phyloP scores from a whole-genome alignment of 306 rosid species.

The Pyrus pyrifolia region DNA sequence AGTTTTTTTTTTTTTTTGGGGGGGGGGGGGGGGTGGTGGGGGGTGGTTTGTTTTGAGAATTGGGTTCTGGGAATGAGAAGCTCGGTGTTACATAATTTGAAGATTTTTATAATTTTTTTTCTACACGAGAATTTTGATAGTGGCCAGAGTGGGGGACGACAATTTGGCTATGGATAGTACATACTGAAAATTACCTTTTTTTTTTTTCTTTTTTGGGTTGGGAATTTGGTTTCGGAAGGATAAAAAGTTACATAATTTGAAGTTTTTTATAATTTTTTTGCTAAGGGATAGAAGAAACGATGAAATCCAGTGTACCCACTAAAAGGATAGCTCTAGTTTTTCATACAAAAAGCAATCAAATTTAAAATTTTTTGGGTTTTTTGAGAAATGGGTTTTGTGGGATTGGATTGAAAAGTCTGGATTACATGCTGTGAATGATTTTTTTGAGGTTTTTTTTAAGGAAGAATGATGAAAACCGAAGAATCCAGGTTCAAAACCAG shows the following conservation, averaged over 20 bases:
- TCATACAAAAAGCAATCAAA: not conserved
- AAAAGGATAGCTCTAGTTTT: not conserved
- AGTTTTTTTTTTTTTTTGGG: not conserved
- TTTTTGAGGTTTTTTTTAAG: constrained; percentile 3
- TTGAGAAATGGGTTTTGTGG: not conserved
- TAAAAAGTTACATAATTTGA: constrained; percentile 52
- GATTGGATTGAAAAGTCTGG: not conserved
- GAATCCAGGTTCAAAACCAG: not conserved
- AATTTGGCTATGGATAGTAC: not conserved
- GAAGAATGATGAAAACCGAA: not conserved
- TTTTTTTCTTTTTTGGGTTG: not conserved
- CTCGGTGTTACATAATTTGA: constrained; percentile 35
- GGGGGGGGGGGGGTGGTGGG: not conserved
- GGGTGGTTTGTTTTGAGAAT: not conserved
- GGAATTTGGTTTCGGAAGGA: constrained; percentile 3
- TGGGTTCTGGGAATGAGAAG: constrained; percentile 1
- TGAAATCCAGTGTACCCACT: constrained; percentile 45
- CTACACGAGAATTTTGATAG: constrained; percentile 20
- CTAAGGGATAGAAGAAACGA: constrained; percentile 40
- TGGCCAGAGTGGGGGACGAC: constrained; percentile 21
- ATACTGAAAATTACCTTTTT: not conserved
- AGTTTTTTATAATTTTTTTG: constrained; percentile 45
- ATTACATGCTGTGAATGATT: constrained; percentile 8
- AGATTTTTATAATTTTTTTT: constrained; percentile 24
- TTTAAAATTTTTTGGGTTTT: not conserved